Evolutionary conservation across 2,329 filamentous ascomycete genomes (phyloP), one percentile per base, ranked within the genome.

Genomic region (Periglandula ipomoeae): DNA sequence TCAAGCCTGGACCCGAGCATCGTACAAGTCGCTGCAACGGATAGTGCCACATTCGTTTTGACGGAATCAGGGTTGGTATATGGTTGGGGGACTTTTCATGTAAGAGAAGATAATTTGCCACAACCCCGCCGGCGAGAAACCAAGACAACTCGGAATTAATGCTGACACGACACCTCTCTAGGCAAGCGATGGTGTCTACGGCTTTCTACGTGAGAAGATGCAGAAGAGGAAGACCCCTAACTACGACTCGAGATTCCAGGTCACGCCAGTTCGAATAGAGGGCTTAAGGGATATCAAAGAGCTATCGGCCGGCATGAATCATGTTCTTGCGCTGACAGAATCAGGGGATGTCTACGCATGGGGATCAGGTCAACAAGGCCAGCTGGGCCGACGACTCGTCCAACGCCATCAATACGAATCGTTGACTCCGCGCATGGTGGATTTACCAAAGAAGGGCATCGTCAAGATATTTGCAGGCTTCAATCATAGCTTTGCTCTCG

Each of bases 81-180:
- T 59, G 85, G 84, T 51, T 89, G 86, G 84, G 85, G 86, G 22
- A 85, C 83, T 5, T 89, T 89, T 69, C 70, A 81, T 56, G 76
- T 79, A 70, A 62, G 73, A 66, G 27, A 9, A 35, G 19, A 22
- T n/a, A n/a, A n/a, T n/a, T n/a, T n/a, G n/a, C n/a, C n/a, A n/a
- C n/a, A n/a, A n/a, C n/a, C n/a, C n/a, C n/a, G n/a, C n/a, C n/a
- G n/a, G n/a, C n/a, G n/a, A n/a, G n/a, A n/a, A n/a, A n/a, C n/a
- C n/a, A n/a, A n/a, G n/a, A n/a, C n/a, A n/a, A n/a, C n/a, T n/a
- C n/a, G n/a, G n/a, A n/a, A n/a, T n/a, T n/a, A n/a, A n/a, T n/a
- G n/a, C n/a, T n/a, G n/a, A n/a, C n/a, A n/a, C n/a, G n/a, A 32
- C 34, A 17, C 8, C 24, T 22, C 41, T 19, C 15, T 10, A 50